Percentiles rank a stretch among this genome's conserved stretches.
phyloP scores from a whole-genome alignment of 129 eudicot species.

The Tanacetum coccineum region DNA sequence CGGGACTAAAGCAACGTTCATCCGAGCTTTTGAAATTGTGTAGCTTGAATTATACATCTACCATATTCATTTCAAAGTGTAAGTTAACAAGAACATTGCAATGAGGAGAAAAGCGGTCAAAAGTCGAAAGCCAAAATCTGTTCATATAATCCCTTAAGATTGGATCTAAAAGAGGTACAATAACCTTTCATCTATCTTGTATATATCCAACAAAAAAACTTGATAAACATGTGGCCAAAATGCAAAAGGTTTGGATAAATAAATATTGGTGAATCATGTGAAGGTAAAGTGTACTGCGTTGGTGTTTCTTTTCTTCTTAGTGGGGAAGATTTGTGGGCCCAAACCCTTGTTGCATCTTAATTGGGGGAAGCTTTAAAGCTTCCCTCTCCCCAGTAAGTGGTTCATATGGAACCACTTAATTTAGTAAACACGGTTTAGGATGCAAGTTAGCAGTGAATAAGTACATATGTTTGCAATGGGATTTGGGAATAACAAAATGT shows the following conservation, averaged over 20 bases:
- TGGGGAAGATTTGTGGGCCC: no score
- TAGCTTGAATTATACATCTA: slow-evolving; percentile 46
- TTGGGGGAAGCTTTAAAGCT: no score
- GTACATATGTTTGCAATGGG: slow-evolving; percentile 18
- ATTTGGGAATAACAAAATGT: slow-evolving; percentile 16
- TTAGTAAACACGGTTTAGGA: no score
- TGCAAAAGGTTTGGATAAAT: slow-evolving; percentile 10
- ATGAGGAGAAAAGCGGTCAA: slow-evolving; percentile 34
- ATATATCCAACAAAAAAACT: slow-evolving; percentile 22
- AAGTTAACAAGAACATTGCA: slow-evolving; percentile 60
- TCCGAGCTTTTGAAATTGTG: slow-evolving; percentile 50
- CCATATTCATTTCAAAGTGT: slow-evolving; percentile 53
- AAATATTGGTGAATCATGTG: background rate
- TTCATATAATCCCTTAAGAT: slow-evolving; percentile 12
- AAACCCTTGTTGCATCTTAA: no score
- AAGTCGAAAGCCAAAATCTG: background rate
- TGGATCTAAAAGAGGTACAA: slow-evolving; percentile 22
- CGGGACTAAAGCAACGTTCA: slow-evolving; percentile 42
- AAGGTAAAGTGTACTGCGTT: background rate
- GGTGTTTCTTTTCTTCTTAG: no score
- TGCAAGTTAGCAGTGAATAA: background rate
- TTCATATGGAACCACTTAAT: no score
- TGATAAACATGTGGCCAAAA: slow-evolving; percentile 7
- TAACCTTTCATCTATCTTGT: slow-evolving; percentile 22
- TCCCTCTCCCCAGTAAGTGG: no score